Evolutionary conservation across 2,329 filamentous ascomycete species (phyloP), one percentile per base, ranked within the genome.

Genomic region (Diaporthe citrichinensis): DNA sequence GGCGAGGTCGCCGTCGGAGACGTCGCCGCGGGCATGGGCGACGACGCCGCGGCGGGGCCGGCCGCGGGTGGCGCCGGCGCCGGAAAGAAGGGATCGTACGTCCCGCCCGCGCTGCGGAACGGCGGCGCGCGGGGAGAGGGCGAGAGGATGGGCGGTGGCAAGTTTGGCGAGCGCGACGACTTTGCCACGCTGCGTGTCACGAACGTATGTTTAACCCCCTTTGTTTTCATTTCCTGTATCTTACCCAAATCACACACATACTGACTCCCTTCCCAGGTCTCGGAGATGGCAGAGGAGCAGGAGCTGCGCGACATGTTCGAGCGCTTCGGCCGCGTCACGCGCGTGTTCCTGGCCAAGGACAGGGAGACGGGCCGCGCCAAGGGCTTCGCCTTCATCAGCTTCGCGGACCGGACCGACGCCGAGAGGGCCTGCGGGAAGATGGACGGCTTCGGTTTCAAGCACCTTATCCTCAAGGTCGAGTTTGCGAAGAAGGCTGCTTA

Each of bases 311-410:
- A 98, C 85, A 96, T 99, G 92, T 99, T 99, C 89, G 96, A 98
- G 88, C 92, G 97, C 80, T 98, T 97, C 85, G 97, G 97, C 83
- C 94, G 96, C 80, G 97, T 99, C 83, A 98, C 96, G 74, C 93
- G 97, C 85, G 97, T 99, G 69, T 99, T 99, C 90, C 87, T 99
- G 82, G 97, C 97, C 81, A 98, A 98, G 90, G 97, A 99, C 88
- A 90, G 97, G 84, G 97, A 99, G 82, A 99, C 97, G 55, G 95
- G 95, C 77, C 89, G 96, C 84, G 97, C 97, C 81, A 99, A 99
- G 92, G 97, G 97, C 78, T 99, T 99, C 85, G 97, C 97, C 36
- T 99, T 99, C 85, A 98, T 99, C 89, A 98, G 95, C 86, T 99
- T 97, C 83, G 94, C 94, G 76, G 97, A 99, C 85, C 90, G 97